Evolutionary conservation across 2,329 filamentous ascomycete species (phyloP).

Genomic region (Trichoderma simmonsii): DNA sequence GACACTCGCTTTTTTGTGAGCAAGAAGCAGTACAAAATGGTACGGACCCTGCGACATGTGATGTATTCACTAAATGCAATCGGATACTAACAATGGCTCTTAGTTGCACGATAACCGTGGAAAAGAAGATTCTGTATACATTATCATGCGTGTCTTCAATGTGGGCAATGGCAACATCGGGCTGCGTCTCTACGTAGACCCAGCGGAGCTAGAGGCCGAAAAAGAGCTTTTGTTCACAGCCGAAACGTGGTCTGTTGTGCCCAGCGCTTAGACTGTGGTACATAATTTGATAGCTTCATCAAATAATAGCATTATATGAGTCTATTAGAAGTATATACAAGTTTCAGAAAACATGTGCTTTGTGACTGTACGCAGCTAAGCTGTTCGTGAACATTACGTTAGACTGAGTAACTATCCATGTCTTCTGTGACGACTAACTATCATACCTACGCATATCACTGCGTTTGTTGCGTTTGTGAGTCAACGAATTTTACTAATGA

Average conservation of each 20-base stretch:
- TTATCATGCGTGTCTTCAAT: neutral
- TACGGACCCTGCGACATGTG: no score
- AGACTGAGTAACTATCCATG: no score
- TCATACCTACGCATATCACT: no score
- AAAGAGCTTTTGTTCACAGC: neutral
- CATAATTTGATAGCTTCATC: no score
- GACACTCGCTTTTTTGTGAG: slow-evolving; percentile 45
- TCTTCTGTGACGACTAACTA: no score
- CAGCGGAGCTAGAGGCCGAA: neutral
- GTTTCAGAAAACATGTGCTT: neutral
- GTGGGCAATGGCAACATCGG: neutral
- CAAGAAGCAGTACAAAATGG: slow-evolving; percentile 39
- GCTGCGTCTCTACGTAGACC: neutral
- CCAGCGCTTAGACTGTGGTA: neutral
- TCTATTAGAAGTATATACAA: neutral
- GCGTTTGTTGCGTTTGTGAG: neutral
- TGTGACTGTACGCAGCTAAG: neutral
- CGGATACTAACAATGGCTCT: no score
- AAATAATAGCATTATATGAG: no score
- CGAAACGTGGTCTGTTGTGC: neutral
- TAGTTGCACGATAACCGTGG: neutral
- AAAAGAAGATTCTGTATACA: neutral
- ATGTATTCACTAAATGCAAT: no score
- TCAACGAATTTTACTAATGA: neutral
- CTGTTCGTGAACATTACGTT: no score